Conservation (phyloP, 2,329 filamentous ascomycete genomes). For the Xylariaceae sp. region DNA sequence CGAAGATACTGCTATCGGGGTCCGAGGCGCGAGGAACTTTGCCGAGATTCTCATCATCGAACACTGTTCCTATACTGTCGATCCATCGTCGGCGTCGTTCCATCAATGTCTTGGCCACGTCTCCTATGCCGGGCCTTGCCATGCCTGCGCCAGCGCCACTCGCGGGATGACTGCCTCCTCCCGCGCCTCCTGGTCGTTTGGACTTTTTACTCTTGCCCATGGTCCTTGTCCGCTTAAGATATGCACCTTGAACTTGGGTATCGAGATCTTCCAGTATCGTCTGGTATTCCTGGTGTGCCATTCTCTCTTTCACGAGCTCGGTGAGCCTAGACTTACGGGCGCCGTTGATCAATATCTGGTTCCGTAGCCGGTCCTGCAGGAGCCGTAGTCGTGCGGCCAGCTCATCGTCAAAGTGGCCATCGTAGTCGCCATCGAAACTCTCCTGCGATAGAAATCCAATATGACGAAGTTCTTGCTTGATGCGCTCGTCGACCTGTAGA, state of each 20-base stretch:
- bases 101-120: slow-evolving; percentile 88
- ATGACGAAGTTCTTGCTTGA: slow-evolving; percentile 85
- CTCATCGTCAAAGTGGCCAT: slow-evolving; percentile 88
- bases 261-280: slow-evolving; percentile 97
- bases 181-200: slow-evolving; percentile 71
- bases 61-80: slow-evolving; percentile 83
- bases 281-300: slow-evolving; percentile 95
- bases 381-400: slow-evolving; percentile 84
- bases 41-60: slow-evolving; percentile 73
- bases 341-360: slow-evolving; percentile 82
- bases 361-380: slow-evolving; percentile 75
- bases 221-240: slow-evolving; percentile 90
- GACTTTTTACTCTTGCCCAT: slow-evolving; percentile 93
- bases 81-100: slow-evolving; percentile 86
- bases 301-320: slow-evolving; percentile 83
- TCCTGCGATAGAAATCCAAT: slow-evolving; percentile 79
- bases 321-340: slow-evolving; percentile 82
- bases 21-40: slow-evolving; percentile 66
- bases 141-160: slow-evolving; percentile 57
- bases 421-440: slow-evolving; percentile 66
- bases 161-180: slow-evolving; percentile 63
- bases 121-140: slow-evolving; percentile 77
- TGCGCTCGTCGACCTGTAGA: slow-evolving; percentile 78
- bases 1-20: slow-evolving; percentile 67
- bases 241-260: slow-evolving; percentile 88